A percentile compares a stretch with the other conserved stretches of the same genome.
These are phyloP conservation scores for Candida gorgasii DNA, from an alignment of 805 yeast genomes.

Conservation along the genomic window DNA sequence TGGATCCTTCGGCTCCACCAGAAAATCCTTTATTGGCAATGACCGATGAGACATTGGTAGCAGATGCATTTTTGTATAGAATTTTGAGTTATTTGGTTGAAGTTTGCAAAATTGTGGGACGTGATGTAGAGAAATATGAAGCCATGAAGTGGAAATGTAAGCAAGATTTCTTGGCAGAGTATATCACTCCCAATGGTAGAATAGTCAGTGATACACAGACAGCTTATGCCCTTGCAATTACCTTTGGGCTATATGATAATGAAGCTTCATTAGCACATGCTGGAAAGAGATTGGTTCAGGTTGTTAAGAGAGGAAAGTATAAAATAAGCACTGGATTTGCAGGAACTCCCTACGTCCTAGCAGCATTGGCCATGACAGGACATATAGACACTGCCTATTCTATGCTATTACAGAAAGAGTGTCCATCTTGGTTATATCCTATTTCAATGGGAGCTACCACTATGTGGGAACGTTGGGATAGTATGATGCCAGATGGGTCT, in stretches of 20 bases:
- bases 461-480: conserved; percentile 28
- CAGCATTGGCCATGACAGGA: conserved; percentile 19
- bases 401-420: conserved; percentile 19
- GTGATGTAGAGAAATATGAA: conserved; percentile 11
- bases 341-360: conserved; percentile 25
- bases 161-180: conserved; percentile 18
- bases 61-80: conserved; percentile 11
- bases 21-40: conserved; percentile 21
- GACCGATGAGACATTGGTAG: conserved; percentile 22
- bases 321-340: conserved; percentile 27
- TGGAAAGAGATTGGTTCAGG: conserved; percentile 19
- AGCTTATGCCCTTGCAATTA: conserved; percentile 21
- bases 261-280: conserved; percentile 16
- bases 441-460: conserved; percentile 28
- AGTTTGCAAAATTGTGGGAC: too few species aligned
- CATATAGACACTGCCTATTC: conserved; percentile 20
- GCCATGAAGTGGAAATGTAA: conserved; percentile 13
- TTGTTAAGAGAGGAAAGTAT: too few species aligned
- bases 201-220: conserved; percentile 23
- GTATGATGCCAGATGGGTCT: conserved; percentile 24
- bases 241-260: conserved; percentile 19
- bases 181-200: conserved; percentile 17
- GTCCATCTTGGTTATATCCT: conserved; percentile 28
- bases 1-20: conserved; percentile 27
- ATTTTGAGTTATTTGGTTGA: background rate